These are phyloP conservation scores for Eremothecium sinecaudum DNA, from an alignment of 1,139 yeast genomes.

Conservation along the genomic window DNA sequence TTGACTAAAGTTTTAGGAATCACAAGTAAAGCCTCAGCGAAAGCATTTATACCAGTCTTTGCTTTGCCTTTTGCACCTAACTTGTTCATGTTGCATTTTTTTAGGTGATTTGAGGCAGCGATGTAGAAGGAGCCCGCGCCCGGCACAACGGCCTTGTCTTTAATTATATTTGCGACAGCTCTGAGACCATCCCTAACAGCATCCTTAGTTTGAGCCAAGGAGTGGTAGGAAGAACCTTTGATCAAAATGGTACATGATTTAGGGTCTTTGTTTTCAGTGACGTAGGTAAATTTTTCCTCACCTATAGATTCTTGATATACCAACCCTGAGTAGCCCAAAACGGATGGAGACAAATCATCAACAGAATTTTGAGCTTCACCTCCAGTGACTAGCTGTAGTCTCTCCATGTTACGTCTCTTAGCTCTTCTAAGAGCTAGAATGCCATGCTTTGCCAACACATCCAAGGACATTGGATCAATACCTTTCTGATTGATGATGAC, in stretches of 20 bases:
- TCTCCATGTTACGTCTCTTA: constrained; percentile 97
- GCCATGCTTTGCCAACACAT: constrained; percentile 84
- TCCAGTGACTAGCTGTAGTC: constrained; percentile 91
- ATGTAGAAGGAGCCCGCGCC: constrained; percentile 97
- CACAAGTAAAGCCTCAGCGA: constrained; percentile 81
- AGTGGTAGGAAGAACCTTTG: constrained; percentile 85
- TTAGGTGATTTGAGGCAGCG: constrained; percentile 64
- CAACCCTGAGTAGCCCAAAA: constrained; percentile 85
- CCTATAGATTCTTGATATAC: constrained; percentile 92
- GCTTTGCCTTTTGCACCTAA: constrained; percentile 71
- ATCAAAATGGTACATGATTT: constrained; percentile 85
- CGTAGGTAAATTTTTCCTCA: constrained; percentile 94
- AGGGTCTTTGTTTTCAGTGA: constrained; percentile 87
- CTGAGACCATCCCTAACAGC: constrained; percentile 96
- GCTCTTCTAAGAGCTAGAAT: constrained; percentile 95
- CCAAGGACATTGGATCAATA: constrained; percentile 96
- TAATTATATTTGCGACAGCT: constrained; percentile 84
- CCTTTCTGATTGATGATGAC: constrained; percentile 98
- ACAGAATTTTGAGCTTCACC: constrained; percentile 98
- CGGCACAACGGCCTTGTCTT: constrained; percentile 78
- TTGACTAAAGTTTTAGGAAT: constrained; percentile 89
- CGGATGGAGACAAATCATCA: constrained; percentile 76
- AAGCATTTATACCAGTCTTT: constrained; percentile 86
- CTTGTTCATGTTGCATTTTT: constrained; percentile 38
- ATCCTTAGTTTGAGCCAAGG: constrained; percentile 86